phyloP scores from a whole-genome alignment of 768 basidiomycete species.

The Hydnomerulius pinastri region DNA sequence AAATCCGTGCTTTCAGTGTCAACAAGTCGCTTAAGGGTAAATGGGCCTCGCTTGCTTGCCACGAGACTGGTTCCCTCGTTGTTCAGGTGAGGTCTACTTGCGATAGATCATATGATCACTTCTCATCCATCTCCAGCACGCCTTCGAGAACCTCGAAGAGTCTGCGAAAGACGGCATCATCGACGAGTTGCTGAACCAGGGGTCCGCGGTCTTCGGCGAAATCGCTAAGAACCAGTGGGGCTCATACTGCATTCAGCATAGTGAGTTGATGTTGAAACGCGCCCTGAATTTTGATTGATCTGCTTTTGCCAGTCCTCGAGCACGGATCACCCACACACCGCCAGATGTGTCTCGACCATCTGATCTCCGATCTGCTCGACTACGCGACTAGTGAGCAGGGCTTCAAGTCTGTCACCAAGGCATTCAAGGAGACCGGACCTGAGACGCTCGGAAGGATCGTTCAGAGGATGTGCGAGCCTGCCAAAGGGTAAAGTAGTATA shows the following conservation, averaged over 20 bases:
- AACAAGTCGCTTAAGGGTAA: conserved; percentile 87
- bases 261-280: conserved; percentile 44
- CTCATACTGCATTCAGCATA: conserved; percentile 84
- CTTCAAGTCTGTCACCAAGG: conserved; percentile 85
- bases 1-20: conserved; percentile 49
- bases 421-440: conserved; percentile 80
- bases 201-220: conserved; percentile 64
- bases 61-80: conserved; percentile 87
- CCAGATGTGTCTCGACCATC: conserved; percentile 74
- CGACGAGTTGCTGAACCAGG: conserved; percentile 79
- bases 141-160: conserved; percentile 84
- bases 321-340: conserved; percentile 80
- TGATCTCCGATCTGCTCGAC: conserved; percentile 74
- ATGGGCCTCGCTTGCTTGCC: conserved; percentile 87
- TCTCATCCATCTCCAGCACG: conserved; percentile 51
- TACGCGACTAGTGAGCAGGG: conserved; percentile 85
- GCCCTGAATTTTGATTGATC: conserved; percentile 4
- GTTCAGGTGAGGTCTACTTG: conserved; percentile 59
- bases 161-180: conserved; percentile 84
- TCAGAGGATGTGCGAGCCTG: conserved; percentile 82
- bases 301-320: conserved; percentile 61
- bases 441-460: conserved; percentile 75
- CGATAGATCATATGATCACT: neutral
- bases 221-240: conserved; percentile 90
- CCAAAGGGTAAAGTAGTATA: conserved; percentile 58